These are phyloP conservation scores for Fistulinella prunicolor DNA, from an alignment of 768 basidiomycete species.

Conservation along the genomic window DNA sequence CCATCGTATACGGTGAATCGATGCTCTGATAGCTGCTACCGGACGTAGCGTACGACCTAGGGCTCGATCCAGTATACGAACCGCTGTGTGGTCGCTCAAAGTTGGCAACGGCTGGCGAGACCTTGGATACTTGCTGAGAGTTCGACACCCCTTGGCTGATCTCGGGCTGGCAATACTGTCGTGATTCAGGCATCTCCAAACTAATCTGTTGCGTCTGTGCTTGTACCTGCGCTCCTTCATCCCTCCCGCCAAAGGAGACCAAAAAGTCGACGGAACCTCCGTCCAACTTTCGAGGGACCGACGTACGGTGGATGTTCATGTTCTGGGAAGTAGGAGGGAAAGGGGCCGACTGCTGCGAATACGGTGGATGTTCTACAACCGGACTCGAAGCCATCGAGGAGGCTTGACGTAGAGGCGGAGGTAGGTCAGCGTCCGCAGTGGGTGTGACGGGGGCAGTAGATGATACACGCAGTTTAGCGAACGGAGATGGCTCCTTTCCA, in stretches of 20 bases:
- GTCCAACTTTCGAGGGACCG: slow-evolving; percentile 16
- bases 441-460: slow-evolving; percentile 8
- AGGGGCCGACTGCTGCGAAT: slow-evolving; percentile 13
- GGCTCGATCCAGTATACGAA: slow-evolving; percentile 20
- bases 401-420: slow-evolving; percentile 4
- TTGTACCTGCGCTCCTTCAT: slow-evolving; percentile 14
- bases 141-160: slow-evolving; percentile 8
- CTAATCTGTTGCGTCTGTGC: slow-evolving; percentile 3
- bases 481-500: slow-evolving; percentile 32
- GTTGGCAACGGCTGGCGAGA: background rate
- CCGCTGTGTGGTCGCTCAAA: slow-evolving; percentile 25
- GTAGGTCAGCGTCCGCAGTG: slow-evolving; percentile 12
- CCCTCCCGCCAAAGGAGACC: slow-evolving; percentile 19
- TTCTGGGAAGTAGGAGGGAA: slow-evolving; percentile 9
- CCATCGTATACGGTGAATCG: slow-evolving; percentile 25
- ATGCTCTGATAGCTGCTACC: slow-evolving; percentile 24
- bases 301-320: background rate
- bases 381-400: slow-evolving; percentile 14
- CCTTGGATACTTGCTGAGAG: slow-evolving; percentile 12
- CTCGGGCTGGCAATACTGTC: slow-evolving; percentile 12
- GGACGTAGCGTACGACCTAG: slow-evolving; percentile 24
- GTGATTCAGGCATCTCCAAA: slow-evolving; percentile 16
- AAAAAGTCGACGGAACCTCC: slow-evolving; percentile 21
- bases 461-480: slow-evolving; percentile 10
- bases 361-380: slow-evolving; percentile 8